Evolutionary conservation across 305 asterid species (phyloP).

Genomic region (Solanum hybrid): DNA sequence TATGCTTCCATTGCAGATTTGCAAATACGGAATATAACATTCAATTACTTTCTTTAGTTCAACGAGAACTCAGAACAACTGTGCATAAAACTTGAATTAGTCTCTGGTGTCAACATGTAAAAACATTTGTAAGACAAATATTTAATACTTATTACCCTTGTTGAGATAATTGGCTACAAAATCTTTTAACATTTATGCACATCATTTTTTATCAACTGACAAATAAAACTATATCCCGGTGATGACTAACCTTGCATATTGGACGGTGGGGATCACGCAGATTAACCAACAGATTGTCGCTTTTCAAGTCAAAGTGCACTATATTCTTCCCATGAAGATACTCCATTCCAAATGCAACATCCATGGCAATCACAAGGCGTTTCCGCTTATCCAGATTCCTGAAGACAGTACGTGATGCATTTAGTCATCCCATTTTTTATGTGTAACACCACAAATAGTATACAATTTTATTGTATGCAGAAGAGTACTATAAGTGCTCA

Average conservation of each 20-base stretch:
- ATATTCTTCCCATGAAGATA: conserved; percentile 92
- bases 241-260: conserved; percentile 79
- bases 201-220: background rate
- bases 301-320: conserved; percentile 95
- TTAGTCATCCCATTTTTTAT: background rate
- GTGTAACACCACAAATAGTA: background rate
- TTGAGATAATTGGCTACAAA: background rate
- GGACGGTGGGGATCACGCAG: conserved; percentile 99
- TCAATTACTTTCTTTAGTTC: background rate
- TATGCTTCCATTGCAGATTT: background rate
- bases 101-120: background rate
- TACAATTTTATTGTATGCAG: background rate
- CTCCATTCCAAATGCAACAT: conserved; percentile 97
- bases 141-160: background rate
- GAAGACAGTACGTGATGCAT: conserved; percentile 10
- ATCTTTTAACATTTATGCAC: background rate
- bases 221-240: background rate
- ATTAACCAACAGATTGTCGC: conserved; percentile 94
- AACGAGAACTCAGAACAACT: background rate
- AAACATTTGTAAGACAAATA: background rate
- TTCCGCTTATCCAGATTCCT: conserved; percentile 87
- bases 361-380: conserved; percentile 88
- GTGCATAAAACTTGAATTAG: background rate
- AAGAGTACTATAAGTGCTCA: background rate
- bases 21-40: background rate